These are phyloP conservation scores for Venturia oleaginea DNA, from an alignment of 2,329 filamentous ascomycete species.

Conservation along the genomic window DNA sequence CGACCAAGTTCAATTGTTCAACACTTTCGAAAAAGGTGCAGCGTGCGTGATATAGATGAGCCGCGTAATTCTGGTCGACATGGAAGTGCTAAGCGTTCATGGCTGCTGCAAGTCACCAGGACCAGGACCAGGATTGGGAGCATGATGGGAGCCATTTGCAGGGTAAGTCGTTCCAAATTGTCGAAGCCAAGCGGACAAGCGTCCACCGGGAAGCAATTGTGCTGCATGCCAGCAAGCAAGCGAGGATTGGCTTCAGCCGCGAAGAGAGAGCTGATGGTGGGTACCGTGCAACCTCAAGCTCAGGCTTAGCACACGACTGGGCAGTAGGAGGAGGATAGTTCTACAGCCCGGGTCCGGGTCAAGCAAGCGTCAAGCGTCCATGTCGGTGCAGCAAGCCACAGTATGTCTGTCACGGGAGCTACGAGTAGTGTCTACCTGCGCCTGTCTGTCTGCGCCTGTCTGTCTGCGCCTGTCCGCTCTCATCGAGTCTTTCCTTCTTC, in stretches of 20 bases:
- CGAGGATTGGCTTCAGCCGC: not conserved
- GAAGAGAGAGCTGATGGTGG: not conserved
- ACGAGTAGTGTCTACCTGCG: too few species aligned
- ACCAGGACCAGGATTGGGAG: not conserved
- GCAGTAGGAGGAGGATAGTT: too few species aligned
- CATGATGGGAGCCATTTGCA: not conserved
- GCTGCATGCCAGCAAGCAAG: conserved; percentile 4
- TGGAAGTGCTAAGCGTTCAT: not conserved
- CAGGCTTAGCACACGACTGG: too few species aligned
- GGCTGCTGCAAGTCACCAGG: not conserved
- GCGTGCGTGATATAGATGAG: not conserved
- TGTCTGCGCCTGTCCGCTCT: not conserved
- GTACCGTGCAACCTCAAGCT: too few species aligned
- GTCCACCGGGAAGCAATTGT: not conserved
- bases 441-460: not conserved
- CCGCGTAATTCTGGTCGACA: not conserved
- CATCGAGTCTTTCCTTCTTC: not conserved
- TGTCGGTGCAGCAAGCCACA: not conserved
- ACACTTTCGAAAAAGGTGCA: not conserved
- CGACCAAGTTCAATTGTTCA: not conserved
- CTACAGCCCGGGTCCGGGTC: too few species aligned
- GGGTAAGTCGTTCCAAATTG: not conserved
- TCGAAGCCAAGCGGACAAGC: too few species aligned
- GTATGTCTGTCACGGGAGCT: not conserved
- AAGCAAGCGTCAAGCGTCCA: too few species aligned